Base-by-base conservation (phyloP, 495 filamentous ascomycete genomes). In the Aspergillus conjunctus region DNA sequence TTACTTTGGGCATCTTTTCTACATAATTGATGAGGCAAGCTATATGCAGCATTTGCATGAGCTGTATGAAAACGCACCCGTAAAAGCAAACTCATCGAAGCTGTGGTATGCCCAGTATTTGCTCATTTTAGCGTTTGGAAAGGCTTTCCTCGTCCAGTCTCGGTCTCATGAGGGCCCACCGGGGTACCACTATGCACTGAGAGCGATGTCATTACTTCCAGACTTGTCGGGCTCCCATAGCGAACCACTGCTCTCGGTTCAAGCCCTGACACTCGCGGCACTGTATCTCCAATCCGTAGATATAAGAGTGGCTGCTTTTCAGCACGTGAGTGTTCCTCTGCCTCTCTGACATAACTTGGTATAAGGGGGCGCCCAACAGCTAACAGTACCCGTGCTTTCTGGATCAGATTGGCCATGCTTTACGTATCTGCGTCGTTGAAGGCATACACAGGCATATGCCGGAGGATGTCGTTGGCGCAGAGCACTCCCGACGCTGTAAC, bases 61-160 rank as follows among this genome's bases (percentile, higher is more conserved):
- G 30, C 71, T 75, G 15, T 73, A 77, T 45, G 61, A 61, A 33
- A 39, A 67, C 21, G 66, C 72, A 26, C 39, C 56, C 12, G 60
- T 59, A 1, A 73, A 69, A 32, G 69, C 63, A 7, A 51, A 66
- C 4, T 64, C 65, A 4, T 63, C 69, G 1, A 67, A 71, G 45
- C 62, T 73, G 37, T 77, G 73, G 74, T 74, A 70, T 52, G 66
- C 69, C 20, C 73, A 77, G 51, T 76, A 73, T 50, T 68, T 77
- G 31, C 68, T 77, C 31, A 70, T 77, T 17, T 69, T 77, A 11
- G 74, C 74, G 3, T 74, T 77, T 61, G 74, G 74, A 12, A 77
- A 77, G 50, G 73, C 72, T 12, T 77, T 77, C 26, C 53, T 74
- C 22, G 68, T 69, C 9, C 64, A 68, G 4, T 68, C 55, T 34